phyloP scores from a whole-genome alignment of 768 basidiomycete species.

The Hygrocybe punicea region DNA sequence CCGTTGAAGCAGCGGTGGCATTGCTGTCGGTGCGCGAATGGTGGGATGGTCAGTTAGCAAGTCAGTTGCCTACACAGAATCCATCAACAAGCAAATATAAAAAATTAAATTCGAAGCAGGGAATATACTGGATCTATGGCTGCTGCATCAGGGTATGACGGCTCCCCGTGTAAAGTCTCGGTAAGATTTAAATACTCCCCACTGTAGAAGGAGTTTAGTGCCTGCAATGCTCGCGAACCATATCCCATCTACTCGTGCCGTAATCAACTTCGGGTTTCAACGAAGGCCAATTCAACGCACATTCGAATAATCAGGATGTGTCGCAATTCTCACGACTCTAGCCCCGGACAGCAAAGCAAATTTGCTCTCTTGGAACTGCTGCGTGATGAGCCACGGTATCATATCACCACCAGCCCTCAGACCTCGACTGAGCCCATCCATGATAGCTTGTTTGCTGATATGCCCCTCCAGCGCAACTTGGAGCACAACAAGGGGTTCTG shows the following conservation, averaged over 20 bases:
- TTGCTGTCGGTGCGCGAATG: conserved; percentile 66
- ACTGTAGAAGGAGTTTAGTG: conserved; percentile 85
- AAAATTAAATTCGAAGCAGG: not conserved
- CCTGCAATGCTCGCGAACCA: conserved; percentile 82
- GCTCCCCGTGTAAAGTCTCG: conserved; percentile 54
- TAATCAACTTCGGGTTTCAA: not conserved
- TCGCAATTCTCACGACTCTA: conserved; percentile 87
- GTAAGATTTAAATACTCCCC: conserved; percentile 89
- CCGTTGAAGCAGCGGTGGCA: conserved; percentile 92
- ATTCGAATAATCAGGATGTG: conserved; percentile 91
- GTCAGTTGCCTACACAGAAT: conserved; percentile 29
- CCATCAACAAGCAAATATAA: not conserved
- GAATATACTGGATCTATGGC: conserved; percentile 43
- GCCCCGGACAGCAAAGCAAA: conserved; percentile 92
- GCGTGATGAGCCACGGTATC: conserved; percentile 95
- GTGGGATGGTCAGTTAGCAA: conserved; percentile 78
- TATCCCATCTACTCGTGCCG: conserved; percentile 80
- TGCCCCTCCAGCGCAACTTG: conserved; percentile 96
- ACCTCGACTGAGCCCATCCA: conserved; percentile 83
- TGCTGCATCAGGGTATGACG: conserved; percentile 58
- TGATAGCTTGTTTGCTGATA: conserved; percentile 78
- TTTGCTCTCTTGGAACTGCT: conserved; percentile 93
- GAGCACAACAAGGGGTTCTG: conserved; percentile 92
- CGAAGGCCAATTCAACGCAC: conserved; percentile 44
- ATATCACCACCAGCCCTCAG: conserved; percentile 89